Base-by-base conservation (phyloP, 1,284 basidiomycete genomes). In the Puccinia coronata region DNA sequence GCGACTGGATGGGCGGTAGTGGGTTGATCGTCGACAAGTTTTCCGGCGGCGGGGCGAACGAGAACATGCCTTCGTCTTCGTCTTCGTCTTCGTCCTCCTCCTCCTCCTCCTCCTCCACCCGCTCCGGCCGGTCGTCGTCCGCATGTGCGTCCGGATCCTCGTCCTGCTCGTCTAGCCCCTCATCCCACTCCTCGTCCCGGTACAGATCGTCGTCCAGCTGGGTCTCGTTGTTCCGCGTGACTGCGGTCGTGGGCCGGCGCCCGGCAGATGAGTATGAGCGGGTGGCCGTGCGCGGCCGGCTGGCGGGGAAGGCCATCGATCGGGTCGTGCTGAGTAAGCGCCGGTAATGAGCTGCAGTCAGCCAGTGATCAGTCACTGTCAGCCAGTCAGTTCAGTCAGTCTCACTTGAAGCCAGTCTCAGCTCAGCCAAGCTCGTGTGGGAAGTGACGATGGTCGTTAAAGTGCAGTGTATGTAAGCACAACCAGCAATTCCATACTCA, bases 1-100 rank as follows among this genome's bases (percentile, higher is more conserved):
- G 69, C 6, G 36, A 55, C 28, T 55, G 65, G 34, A 80, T 23
- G 70, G 67, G 55, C 9, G 69, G 69, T 25, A 67, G 57, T 51
- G 53, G 61, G 20, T 51, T 61, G 67, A n/a, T 43, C 57, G 59
- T 23, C 39, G 79, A 69, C 9, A 6, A 71, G 31, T 61, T 69
- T 80, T 80, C 77, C 47, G 57, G 31, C 2, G 84, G 84, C 6
- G 82, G 83, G 28, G 75, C 72, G 57, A 83, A 84, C 31, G 83
- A 82, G 82, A 85, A 85, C 84, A 85, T 84, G 55, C 84, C 84
- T 47, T 81, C 77, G 57, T 85, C 84, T 41, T 84, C 83, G n/a
- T 84, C 83, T 25, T 83, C 83, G 23, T 83, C 83, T 49, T 81
- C 82, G 23, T 74, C 57, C 63, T 79, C 31, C 70, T 82, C 61